A percentile compares a stretch with the other conserved stretches of the same genome.
Conservation (phyloP, 1,284 basidiomycete genomes). For the Somion occarium region DNA sequence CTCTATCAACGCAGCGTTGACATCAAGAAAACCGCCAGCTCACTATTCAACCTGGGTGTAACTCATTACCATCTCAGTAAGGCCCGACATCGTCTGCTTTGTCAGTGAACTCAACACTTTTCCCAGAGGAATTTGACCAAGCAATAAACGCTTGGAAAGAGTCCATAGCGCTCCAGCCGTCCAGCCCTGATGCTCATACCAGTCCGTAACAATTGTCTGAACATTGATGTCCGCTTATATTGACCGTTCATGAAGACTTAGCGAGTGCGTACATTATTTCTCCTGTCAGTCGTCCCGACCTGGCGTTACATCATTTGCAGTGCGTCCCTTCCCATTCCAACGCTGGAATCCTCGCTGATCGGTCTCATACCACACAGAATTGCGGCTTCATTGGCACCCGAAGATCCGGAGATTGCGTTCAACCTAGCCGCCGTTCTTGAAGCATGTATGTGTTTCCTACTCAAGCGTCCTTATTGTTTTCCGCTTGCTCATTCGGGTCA, state of each 20-base stretch:
- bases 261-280: slow-evolving; percentile 94
- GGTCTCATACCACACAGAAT: slow-evolving; percentile 50
- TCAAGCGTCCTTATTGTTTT: slow-evolving; percentile 1
- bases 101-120: background rate
- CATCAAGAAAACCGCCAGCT: slow-evolving; percentile 78
- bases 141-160: slow-evolving; percentile 87
- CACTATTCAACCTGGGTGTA: slow-evolving; percentile 86
- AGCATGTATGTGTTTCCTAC: slow-evolving; percentile 56
- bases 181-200: slow-evolving; percentile 88
- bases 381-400: slow-evolving; percentile 81
- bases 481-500: background rate
- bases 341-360: background rate
- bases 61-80: slow-evolving; percentile 85
- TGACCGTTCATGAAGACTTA: slow-evolving; percentile 52
- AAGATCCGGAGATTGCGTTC: slow-evolving; percentile 94
- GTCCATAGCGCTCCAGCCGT: slow-evolving; percentile 78
- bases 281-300: slow-evolving; percentile 79
- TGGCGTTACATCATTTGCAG: slow-evolving; percentile 87
- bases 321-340: slow-evolving; percentile 31
- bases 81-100: slow-evolving; percentile 21
- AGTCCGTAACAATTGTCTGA: slow-evolving; percentile 47
- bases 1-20: slow-evolving; percentile 80
- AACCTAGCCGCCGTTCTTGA: slow-evolving; percentile 90
- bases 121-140: slow-evolving; percentile 76
- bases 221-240: slow-evolving; percentile 10